Percentiles rank a stretch among this genome's conserved stretches.
Conservation (phyloP, 768 basidiomycete species). For the Kwoniella botswanensis region DNA sequence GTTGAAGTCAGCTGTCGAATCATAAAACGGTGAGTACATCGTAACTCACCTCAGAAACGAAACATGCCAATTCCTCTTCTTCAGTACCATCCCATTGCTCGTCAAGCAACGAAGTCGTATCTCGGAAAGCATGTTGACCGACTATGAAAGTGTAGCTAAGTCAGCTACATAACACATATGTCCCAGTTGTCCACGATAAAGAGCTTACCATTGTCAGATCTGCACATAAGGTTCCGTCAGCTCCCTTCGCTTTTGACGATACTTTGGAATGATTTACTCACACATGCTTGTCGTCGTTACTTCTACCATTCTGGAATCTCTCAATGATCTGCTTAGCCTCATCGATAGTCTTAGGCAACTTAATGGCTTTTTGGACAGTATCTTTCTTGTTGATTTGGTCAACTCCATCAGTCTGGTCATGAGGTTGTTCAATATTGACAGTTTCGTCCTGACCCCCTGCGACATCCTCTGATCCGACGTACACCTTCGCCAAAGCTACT, state of each 20-base stretch:
- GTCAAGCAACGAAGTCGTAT: slow-evolving; percentile 67
- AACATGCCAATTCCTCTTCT: slow-evolving; percentile 81
- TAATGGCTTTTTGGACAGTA: slow-evolving; percentile 66
- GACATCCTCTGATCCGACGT: slow-evolving; percentile 53
- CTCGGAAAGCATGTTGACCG: slow-evolving; percentile 75
- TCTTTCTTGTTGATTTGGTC: slow-evolving; percentile 65
- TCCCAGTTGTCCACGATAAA: no score
- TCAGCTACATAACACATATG: no score
- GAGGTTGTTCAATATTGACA: slow-evolving; percentile 65
- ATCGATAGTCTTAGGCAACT: slow-evolving; percentile 69
- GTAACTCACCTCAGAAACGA: slow-evolving; percentile 63
- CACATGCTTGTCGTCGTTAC: slow-evolving; percentile 51
- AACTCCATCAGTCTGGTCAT: slow-evolving; percentile 61
- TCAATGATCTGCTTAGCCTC: slow-evolving; percentile 73
- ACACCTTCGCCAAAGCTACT: slow-evolving; percentile 68
- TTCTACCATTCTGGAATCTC: slow-evolving; percentile 73
- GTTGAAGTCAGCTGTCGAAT: slow-evolving; percentile 39
- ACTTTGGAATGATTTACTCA: slow-evolving; percentile 19
- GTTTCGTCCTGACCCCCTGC: slow-evolving; percentile 64
- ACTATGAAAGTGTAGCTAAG: slow-evolving; percentile 58
- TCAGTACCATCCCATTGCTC: slow-evolving; percentile 85
- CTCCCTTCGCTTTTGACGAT: not conserved
- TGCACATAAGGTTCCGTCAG: slow-evolving; percentile 8
- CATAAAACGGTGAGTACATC: no score
- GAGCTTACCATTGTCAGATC: slow-evolving; percentile 44